Percentiles rank a stretch among this genome's conserved stretches.
phyloP scores from a whole-genome alignment of 371 early-diverging fungal species.

The Mucor piriformis region DNA sequence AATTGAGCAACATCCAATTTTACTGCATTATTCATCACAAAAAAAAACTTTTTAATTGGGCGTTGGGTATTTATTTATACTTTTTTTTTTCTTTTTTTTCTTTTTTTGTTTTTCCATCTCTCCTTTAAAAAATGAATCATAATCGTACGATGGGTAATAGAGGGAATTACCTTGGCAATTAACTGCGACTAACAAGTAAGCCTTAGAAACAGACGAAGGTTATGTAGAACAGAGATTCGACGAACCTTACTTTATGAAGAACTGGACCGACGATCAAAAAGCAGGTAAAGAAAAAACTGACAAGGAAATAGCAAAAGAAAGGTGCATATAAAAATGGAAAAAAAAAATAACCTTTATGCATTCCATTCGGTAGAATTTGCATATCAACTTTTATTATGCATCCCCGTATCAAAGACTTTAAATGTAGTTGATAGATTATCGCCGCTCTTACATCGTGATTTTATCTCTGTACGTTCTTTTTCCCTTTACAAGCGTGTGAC shows the following conservation, averaged over 20 bases:
- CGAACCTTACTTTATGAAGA: conserved; percentile 47
- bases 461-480: conserved; percentile 47
- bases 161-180: too few relatives aligned
- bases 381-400: conserved; percentile 62
- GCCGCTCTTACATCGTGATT: conserved; percentile 68
- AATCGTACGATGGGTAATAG: too few relatives aligned
- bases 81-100: too few relatives aligned
- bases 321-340: background rate
- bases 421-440: conserved; percentile 58
- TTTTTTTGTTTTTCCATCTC: too few relatives aligned
- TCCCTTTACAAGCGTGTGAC: too few relatives aligned
- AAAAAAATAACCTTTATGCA: background rate
- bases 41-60: too few relatives aligned
- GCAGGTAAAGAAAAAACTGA: conserved; percentile 48
- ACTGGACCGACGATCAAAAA: conserved; percentile 67
- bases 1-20: too few relatives aligned
- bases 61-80: too few relatives aligned
- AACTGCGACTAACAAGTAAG: too few relatives aligned
- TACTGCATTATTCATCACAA: too few relatives aligned
- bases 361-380: conserved; percentile 60
- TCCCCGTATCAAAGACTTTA: conserved; percentile 60
- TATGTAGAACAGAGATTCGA: conserved; percentile 66
- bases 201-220: conserved; percentile 58
- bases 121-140: too few relatives aligned
- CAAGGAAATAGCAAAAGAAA: background rate